Evolutionary conservation across 2,329 filamentous ascomycete genomes (phyloP).

Genomic region (Nannizzia gypsea): DNA sequence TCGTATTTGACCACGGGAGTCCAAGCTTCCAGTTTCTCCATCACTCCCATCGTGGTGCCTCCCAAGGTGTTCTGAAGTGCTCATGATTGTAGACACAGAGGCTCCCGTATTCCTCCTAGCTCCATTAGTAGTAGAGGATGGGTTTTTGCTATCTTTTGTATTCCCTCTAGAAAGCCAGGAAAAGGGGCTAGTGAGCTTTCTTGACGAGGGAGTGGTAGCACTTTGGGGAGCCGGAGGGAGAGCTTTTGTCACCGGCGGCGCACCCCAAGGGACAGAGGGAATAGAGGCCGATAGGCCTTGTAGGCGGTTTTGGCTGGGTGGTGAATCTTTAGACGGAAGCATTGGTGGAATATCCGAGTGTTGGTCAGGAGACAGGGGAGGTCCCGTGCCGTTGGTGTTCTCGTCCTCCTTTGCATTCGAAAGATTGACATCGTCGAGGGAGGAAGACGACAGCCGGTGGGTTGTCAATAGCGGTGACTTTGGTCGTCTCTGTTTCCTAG

Average conservation of each 20-base stretch:
- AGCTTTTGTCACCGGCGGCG: slow-evolving; percentile 37
- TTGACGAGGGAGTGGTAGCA: slow-evolving; percentile 29
- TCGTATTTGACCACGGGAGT: slow-evolving; percentile 39
- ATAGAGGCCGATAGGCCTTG: slow-evolving; percentile 59
- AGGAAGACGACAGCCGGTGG: slow-evolving; percentile 45
- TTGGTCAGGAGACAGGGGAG: slow-evolving; percentile 8
- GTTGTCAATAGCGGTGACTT: slow-evolving; percentile 44
- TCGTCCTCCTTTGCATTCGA: slow-evolving; percentile 44
- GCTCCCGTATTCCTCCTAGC: slow-evolving; percentile 63
- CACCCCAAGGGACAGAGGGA: slow-evolving; percentile 61
- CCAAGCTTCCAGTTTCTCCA: slow-evolving; percentile 39
- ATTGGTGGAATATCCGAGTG: slow-evolving; percentile 17
- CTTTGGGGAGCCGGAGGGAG: slow-evolving; percentile 28
- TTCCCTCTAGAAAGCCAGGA: slow-evolving; percentile 67
- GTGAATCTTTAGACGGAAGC: slow-evolving; percentile 25
- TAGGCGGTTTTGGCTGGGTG: slow-evolving; percentile 24
- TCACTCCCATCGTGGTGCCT: slow-evolving; percentile 58
- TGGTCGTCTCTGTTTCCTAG: slow-evolving; percentile 25
- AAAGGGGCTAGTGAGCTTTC: slow-evolving; percentile 81
- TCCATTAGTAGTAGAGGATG: slow-evolving; percentile 39
- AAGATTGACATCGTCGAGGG: slow-evolving; percentile 56
- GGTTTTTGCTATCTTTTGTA: slow-evolving; percentile 45
- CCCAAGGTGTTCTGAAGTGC: slow-evolving; percentile 67
- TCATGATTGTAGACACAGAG: slow-evolving; percentile 65
- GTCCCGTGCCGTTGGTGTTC: background rate